Base-by-base conservation (phyloP, 139 green algal species). In the Chlamydomonas sphaeroides region DNA sequence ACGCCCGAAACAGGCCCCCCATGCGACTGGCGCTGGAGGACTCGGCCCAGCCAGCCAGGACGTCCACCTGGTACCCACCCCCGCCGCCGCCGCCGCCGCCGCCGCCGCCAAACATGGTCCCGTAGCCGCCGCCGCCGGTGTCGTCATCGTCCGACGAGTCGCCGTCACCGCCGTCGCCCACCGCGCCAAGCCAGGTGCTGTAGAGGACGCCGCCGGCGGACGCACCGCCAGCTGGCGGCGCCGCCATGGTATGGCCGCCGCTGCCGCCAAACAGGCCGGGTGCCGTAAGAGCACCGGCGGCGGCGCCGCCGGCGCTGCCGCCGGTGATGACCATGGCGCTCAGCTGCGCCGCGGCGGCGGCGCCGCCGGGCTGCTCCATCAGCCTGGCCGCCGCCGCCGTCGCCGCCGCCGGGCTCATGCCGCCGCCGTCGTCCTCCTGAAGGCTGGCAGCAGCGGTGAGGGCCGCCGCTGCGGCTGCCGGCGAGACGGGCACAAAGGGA, bases 291-390 rank as follows among this genome's bases (percentile, higher is more conserved):
- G n/a, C n/a, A n/a, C n/a, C n/a, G n/a, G n/a, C n/a, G n/a, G n/a
- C 49, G 49, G 49, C 49, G 49, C n/a, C 49, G 49, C 18, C 25
- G 49, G 49, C 49, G 49, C 25, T 56, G 36, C 48, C 32, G 48
- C 10, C 69, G 51, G 68, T 41, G 65, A 28, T 56, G 30, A 63
- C 21, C 48, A 41, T 28, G 45, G 26, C 36, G 14, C 5, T 23
- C 30, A 15, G 57, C 62, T 36, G 62, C 32, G 18, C 33, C 11
- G 63, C 17, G 14, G 17, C 33, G 15, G 48, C 28, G 5, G 5
- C 18, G 21, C 21, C 35, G 35, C 80, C n/a, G 28, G 53, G 83
- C 51, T 77, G 74, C 83, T 80, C 35, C 66, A 71, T 66, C 38
- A 73, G 23, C 30, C 72, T 3, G 10, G 65, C 39, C 35, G 65